These are phyloP conservation scores for Kwoniella botswanensis DNA, from an alignment of 768 basidiomycete genomes.

Conservation along the genomic window DNA sequence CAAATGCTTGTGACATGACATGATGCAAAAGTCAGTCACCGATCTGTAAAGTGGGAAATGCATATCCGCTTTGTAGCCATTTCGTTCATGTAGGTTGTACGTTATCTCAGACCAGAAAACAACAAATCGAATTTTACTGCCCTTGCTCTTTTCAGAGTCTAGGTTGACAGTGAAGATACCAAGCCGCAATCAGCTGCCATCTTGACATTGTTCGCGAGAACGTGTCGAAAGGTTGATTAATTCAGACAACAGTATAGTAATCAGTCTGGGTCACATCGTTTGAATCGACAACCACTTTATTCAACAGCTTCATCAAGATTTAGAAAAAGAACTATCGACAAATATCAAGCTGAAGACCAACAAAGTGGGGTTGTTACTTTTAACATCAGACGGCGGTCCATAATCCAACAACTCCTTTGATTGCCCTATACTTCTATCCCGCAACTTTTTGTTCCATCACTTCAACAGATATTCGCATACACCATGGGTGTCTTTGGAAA, in stretches of 20 bases:
- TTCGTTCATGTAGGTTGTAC: not conserved
- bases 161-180: not conserved
- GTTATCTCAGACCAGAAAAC: slow-evolving; percentile 7
- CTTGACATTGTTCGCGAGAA: not conserved
- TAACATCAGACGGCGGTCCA: too few species aligned
- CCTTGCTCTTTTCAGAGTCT: too few species aligned
- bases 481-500: slow-evolving; percentile 36
- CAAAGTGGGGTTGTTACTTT: too few species aligned
- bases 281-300: too few species aligned
- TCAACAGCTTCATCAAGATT: too few species aligned
- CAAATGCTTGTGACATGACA: not conserved
- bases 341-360: too few species aligned
- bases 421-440: too few species aligned
- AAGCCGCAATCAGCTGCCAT: not conserved
- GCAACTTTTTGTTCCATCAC: too few species aligned
- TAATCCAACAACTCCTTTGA: too few species aligned
- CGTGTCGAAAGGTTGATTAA: not conserved
- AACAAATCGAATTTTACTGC: slow-evolving; percentile 1
- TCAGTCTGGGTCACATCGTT: too few species aligned
- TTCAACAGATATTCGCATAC: not conserved
- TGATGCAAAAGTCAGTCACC: slow-evolving; percentile 17
- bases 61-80: not conserved
- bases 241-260: not conserved
- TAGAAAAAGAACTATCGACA: too few species aligned
- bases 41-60: not conserved